These are phyloP conservation scores for Ramalina peruviana DNA, from an alignment of 495 filamentous ascomycete species.

Conservation along the genomic window DNA sequence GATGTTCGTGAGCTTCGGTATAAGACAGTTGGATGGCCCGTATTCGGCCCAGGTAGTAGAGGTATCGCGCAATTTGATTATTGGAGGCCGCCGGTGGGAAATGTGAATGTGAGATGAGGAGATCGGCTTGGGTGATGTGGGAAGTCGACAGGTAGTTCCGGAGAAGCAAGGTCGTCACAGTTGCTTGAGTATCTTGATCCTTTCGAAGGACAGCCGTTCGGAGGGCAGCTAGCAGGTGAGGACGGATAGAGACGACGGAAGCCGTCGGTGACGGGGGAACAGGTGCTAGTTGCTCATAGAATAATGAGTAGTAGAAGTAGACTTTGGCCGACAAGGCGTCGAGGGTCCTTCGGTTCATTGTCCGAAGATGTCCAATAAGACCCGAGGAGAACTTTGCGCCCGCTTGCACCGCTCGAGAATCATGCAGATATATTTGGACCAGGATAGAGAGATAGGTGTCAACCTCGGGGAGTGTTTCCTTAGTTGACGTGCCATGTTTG, in stretches of 20 bases:
- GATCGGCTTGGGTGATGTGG: slow-evolving; percentile 91
- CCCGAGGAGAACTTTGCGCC: slow-evolving; percentile 73
- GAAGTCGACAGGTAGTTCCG: slow-evolving; percentile 94
- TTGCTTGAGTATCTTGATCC: slow-evolving; percentile 90
- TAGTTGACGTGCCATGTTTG: slow-evolving; percentile 25
- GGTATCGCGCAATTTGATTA: slow-evolving; percentile 91
- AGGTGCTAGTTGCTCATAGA: slow-evolving; percentile 77
- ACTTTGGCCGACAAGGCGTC: slow-evolving; percentile 88
- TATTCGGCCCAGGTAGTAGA: slow-evolving; percentile 93
- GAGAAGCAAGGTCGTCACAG: slow-evolving; percentile 83
- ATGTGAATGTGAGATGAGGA: slow-evolving; percentile 84
- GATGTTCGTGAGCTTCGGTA: slow-evolving; percentile 88
- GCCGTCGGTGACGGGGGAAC: slow-evolving; percentile 77
- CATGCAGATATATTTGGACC: slow-evolving; percentile 77
- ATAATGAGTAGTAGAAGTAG: slow-evolving; percentile 94
- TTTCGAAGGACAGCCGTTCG: slow-evolving; percentile 89
- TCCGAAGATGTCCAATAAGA: slow-evolving; percentile 71
- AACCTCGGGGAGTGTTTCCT: slow-evolving; percentile 75
- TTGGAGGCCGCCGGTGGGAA: slow-evolving; percentile 89
- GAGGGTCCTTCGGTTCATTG: slow-evolving; percentile 81
- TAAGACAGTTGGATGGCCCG: slow-evolving; percentile 93
- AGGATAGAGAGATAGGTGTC: slow-evolving; percentile 87
- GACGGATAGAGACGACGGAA: slow-evolving; percentile 70
- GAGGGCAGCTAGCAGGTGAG: slow-evolving; percentile 72
- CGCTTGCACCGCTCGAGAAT: slow-evolving; percentile 60